Evolutionary conservation across 2,329 filamentous ascomycete genomes (phyloP).

Genomic region (Acarospora socialis): DNA sequence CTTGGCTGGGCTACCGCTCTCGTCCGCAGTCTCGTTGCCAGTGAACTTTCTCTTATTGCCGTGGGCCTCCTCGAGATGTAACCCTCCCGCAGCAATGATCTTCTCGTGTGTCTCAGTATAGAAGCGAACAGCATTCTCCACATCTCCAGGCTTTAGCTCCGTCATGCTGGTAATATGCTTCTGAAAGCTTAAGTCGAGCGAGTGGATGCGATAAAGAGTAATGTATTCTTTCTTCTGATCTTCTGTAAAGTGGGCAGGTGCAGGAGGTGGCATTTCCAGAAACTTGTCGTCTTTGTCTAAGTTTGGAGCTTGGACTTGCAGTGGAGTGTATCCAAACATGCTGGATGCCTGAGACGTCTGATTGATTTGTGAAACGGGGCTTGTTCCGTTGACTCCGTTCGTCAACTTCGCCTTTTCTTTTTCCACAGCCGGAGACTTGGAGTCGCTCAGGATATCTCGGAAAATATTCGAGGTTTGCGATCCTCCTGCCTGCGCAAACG

Average conservation of each 20-base stretch:
- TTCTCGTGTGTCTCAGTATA: slow-evolving; percentile 4
- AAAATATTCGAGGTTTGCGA: slow-evolving; percentile 13
- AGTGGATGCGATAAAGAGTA: slow-evolving; percentile 17
- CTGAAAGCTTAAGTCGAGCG: slow-evolving; percentile 17
- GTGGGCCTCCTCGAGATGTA: slow-evolving; percentile 1
- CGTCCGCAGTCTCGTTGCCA: not conserved
- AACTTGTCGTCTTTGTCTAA: not conserved
- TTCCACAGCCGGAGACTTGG: no score
- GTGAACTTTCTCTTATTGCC: slow-evolving; percentile 6
- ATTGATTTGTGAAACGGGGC: no score
- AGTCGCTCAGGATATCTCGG: slow-evolving; percentile 10
- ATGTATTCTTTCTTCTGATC: slow-evolving; percentile 15
- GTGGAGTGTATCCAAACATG: no score
- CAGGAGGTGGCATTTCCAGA: slow-evolving; percentile 4
- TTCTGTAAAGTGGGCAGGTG: slow-evolving; percentile 14
- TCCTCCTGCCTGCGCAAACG: no score
- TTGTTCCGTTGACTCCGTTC: no score
- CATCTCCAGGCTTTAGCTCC: not conserved
- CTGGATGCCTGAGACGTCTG: no score
- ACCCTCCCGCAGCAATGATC: slow-evolving; percentile 7
- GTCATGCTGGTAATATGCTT: slow-evolving; percentile 12
- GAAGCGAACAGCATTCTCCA: slow-evolving; percentile 4
- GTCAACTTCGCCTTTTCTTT: no score
- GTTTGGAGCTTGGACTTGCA: slow-evolving; percentile 2
- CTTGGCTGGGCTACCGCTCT: slow-evolving; percentile 2